phyloP scores from a whole-genome alignment of 495 filamentous ascomycete species.

The Lasiosphaeria ovina region DNA sequence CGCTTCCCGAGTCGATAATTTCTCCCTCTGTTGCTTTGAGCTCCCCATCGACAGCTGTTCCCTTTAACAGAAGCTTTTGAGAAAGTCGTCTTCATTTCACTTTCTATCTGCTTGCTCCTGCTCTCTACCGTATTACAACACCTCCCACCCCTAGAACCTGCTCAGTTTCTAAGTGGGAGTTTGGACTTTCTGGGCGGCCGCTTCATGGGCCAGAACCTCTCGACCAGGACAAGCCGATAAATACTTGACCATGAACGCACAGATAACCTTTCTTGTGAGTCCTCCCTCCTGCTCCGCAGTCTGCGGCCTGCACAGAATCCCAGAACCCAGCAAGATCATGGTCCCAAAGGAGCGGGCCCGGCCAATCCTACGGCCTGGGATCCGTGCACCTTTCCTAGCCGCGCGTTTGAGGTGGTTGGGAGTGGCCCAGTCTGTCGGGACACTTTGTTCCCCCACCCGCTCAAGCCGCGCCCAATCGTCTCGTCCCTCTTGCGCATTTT shows the following conservation, averaged over 20 bases:
- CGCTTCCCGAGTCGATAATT: no score
- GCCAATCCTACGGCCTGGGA: neutral
- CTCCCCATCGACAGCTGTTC: no score
- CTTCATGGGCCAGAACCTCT: no score
- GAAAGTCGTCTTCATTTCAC: no score
- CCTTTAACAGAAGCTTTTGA: no score
- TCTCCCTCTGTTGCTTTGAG: no score
- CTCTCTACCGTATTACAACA: no score
- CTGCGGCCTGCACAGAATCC: neutral
- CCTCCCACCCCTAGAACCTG: no score
- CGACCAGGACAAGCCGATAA: neutral
- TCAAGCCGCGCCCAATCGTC: neutral
- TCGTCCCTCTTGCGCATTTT: neutral
- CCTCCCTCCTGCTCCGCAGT: neutral
- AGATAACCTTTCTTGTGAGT: slow-evolving; percentile 57
- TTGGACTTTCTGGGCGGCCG: no score
- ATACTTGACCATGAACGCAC: slow-evolving; percentile 47
- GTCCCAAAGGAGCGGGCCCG: neutral
- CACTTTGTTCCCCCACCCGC: no score
- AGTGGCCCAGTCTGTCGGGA: neutral
- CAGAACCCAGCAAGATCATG: neutral
- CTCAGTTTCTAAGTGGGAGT: no score
- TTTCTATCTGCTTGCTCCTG: no score
- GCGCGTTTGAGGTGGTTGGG: neutral
- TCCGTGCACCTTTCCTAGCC: neutral